These are phyloP conservation scores for Akanthomyces dipterigenus DNA, from an alignment of 2,329 filamentous ascomycete species.

Conservation along the genomic window DNA sequence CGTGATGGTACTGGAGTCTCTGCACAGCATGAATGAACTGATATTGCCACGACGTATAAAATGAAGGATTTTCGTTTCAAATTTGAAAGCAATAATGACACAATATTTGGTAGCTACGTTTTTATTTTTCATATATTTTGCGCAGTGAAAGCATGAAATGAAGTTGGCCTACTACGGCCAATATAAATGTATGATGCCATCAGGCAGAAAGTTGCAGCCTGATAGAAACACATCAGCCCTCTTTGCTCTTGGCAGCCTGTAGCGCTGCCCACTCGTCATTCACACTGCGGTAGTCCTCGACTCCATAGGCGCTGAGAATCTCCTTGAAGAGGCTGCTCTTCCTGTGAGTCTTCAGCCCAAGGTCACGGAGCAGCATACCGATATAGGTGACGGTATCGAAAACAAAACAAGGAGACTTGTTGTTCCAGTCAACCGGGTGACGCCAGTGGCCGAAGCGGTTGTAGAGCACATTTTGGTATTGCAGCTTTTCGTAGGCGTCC, in stretches of 20 bases:
- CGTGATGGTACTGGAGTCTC: not conserved
- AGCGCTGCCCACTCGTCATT: conserved; percentile 3
- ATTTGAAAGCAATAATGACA: too few relatives aligned
- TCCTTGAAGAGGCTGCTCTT: conserved; percentile 45
- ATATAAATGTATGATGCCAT: too few relatives aligned
- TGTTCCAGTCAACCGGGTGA: conserved; percentile 60
- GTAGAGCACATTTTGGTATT: conserved; percentile 54
- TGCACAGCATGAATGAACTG: not conserved
- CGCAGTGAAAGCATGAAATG: too few relatives aligned
- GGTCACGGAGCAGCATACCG: conserved; percentile 58
- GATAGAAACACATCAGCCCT: too few relatives aligned
- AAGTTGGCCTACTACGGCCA: too few relatives aligned
- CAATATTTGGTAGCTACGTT: too few relatives aligned
- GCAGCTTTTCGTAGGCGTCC: conserved; percentile 32
- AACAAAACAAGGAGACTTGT: conserved; percentile 59
- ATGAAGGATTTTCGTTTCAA: too few relatives aligned
- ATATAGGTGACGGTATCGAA: conserved; percentile 69
- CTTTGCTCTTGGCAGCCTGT: not conserved
- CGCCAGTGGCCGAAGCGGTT: conserved; percentile 63
- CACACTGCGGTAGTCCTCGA: conserved; percentile 41
- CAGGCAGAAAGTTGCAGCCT: too few relatives aligned
- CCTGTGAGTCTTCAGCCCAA: conserved; percentile 50
- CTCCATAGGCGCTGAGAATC: conserved; percentile 46
- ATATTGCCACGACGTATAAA: not conserved
- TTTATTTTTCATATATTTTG: too few relatives aligned